Evolutionary conservation across 768 basidiomycete species (phyloP).

Genomic region (Psilocybe cyanescens): DNA sequence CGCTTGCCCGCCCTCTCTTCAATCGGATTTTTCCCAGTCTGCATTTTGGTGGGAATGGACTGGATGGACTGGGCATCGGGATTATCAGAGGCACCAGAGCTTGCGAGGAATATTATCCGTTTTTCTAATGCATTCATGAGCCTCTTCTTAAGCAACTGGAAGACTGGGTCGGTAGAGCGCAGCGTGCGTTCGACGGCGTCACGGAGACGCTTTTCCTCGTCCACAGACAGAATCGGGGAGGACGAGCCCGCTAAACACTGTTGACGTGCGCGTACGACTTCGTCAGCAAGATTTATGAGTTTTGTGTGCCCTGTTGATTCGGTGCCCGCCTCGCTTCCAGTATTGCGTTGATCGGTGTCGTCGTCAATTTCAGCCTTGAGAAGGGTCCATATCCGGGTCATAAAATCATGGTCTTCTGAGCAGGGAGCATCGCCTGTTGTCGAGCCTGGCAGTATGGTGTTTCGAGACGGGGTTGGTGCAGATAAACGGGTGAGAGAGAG

Average conservation of each 20-base stretch:
- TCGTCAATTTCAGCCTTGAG: constrained; percentile 60
- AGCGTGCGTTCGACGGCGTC: constrained; percentile 67
- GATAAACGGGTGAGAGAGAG: constrained; percentile 50
- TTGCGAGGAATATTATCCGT: constrained; percentile 15
- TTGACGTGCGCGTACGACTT: constrained; percentile 61
- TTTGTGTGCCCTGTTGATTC: constrained; percentile 41
- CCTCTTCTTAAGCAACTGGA: constrained; percentile 62
- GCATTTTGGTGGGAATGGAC: constrained; percentile 38
- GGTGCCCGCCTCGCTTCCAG: constrained; percentile 17
- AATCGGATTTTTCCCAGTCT: constrained; percentile 33
- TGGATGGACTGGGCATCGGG: neutral
- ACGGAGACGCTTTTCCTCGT: constrained; percentile 58
- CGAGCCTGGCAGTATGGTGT: constrained; percentile 6
- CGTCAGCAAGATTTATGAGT: constrained; percentile 72
- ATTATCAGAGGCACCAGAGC: neutral
- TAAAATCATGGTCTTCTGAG: constrained; percentile 39
- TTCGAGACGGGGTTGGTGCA: constrained; percentile 29
- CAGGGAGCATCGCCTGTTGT: neutral
- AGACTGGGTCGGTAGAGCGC: constrained; percentile 66
- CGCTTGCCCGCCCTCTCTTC: constrained; percentile 23
- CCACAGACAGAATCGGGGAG: constrained; percentile 14
- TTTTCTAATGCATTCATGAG: constrained; percentile 46
- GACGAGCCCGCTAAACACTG: constrained; percentile 20
- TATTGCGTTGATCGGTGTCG: constrained; percentile 23
- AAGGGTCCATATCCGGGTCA: constrained; percentile 66